A percentile compares a stretch with the other conserved stretches of the same genome.
Conservation (phyloP, 768 basidiomycete genomes). For the Neoboletus magnificus region DNA sequence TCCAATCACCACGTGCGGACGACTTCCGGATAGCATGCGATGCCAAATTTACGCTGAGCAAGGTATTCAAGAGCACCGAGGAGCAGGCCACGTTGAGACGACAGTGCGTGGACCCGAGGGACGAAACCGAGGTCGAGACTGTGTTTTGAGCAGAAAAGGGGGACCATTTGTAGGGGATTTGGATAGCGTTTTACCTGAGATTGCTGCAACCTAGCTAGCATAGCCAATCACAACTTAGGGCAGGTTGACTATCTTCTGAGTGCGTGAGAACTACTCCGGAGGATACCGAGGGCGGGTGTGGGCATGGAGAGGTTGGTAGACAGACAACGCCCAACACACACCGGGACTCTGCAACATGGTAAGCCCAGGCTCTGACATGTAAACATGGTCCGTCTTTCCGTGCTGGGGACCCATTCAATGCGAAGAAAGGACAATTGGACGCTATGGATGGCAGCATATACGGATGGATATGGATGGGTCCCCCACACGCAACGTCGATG, state of each 20-base stretch:
- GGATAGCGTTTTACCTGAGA: background rate
- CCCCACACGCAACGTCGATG: background rate
- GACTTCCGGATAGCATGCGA: constrained; percentile 61
- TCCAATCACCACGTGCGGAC: constrained; percentile 51
- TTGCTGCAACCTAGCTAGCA: too few relatives aligned
- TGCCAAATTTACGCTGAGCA: constrained; percentile 55
- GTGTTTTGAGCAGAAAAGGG: constrained; percentile 18
- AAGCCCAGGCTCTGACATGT: constrained; percentile 14
- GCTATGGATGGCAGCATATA: constrained; percentile 4
- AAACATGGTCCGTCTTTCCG: background rate
- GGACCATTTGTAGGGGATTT: background rate
- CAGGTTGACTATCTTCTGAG: constrained; percentile 16
- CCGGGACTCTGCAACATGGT: constrained; percentile 28
- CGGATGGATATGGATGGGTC: constrained; percentile 11
- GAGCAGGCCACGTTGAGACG: constrained; percentile 46
- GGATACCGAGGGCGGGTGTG: constrained; percentile 15
- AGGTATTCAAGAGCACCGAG: constrained; percentile 56
- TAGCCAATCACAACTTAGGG: constrained; percentile 23
- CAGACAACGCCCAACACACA: constrained; percentile 22
- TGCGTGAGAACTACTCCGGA: constrained; percentile 23
- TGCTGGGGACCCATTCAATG: constrained; percentile 1
- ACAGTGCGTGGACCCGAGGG: constrained; percentile 18
- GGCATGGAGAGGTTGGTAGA: background rate
- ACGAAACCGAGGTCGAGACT: constrained; percentile 22
- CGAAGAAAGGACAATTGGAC: background rate